Percentiles rank a stretch among this genome's conserved stretches.
Conservation (phyloP, 2,329 filamentous ascomycete genomes). For the Ilyonectria mors-panacis region DNA sequence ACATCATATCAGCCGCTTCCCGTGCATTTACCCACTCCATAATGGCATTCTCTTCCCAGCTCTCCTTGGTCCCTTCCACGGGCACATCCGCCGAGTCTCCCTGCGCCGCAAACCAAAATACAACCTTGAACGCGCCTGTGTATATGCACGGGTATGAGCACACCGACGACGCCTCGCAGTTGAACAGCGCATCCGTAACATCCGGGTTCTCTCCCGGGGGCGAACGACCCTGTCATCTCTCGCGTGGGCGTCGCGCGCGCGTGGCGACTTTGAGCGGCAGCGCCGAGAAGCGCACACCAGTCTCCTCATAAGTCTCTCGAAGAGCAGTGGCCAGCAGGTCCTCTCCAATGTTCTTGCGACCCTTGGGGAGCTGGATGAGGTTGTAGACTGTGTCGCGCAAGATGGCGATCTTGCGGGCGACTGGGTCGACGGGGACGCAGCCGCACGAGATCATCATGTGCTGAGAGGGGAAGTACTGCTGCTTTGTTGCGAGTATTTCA, state of each 20-base stretch:
- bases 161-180: slow-evolving; percentile 56
- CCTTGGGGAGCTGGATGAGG: slow-evolving; percentile 64
- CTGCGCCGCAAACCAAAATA: slow-evolving; percentile 58
- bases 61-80: slow-evolving; percentile 49
- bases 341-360: slow-evolving; percentile 64
- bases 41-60: slow-evolving; percentile 47
- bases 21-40: slow-evolving; percentile 46
- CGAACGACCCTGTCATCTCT: slow-evolving; percentile 12
- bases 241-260: slow-evolving; percentile 57
- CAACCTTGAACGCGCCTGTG: slow-evolving; percentile 55
- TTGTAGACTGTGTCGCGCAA: slow-evolving; percentile 60
- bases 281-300: slow-evolving; percentile 58
- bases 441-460: slow-evolving; percentile 63
- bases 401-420: slow-evolving; percentile 56
- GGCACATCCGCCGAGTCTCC: slow-evolving; percentile 46
- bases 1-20: slow-evolving; percentile 42
- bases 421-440: slow-evolving; percentile 60
- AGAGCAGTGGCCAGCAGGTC: slow-evolving; percentile 59
- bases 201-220: slow-evolving; percentile 25
- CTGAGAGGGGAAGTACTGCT: slow-evolving; percentile 57
- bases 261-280: slow-evolving; percentile 60
- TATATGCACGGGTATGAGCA: slow-evolving; percentile 55
- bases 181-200: slow-evolving; percentile 49
- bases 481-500: slow-evolving; percentile 8
- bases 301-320: slow-evolving; percentile 65